phyloP scores from a whole-genome alignment of 139 green algal genomes.

The Closterium sp. region DNA sequence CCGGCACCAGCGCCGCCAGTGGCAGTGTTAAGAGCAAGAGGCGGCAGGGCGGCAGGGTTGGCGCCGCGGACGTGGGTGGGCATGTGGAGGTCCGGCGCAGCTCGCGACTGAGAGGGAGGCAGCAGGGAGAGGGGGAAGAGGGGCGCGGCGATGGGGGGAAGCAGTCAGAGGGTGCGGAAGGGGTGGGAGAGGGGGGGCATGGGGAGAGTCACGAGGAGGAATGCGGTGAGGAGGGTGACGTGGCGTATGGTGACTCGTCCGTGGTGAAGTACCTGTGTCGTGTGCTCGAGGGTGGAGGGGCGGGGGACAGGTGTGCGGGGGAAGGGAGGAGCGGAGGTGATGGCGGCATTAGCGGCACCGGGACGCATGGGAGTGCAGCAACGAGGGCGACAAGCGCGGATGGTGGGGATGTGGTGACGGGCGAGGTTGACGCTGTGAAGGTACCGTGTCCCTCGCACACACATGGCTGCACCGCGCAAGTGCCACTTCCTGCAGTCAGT shows the following conservation, averaged over 20 bases:
- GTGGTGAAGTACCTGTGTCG: slow-evolving; percentile 12
- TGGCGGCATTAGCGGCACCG: neutral
- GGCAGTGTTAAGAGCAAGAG: neutral
- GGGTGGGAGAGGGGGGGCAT: neutral
- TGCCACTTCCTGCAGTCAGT: no score
- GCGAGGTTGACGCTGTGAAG: neutral
- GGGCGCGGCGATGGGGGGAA: neutral
- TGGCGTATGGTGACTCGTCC: slow-evolving; percentile 20
- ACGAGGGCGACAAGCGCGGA: neutral
- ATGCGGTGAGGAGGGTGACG: slow-evolving; percentile 3
- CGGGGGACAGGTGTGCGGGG: neutral
- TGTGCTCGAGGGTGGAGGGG: neutral
- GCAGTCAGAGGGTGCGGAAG: neutral
- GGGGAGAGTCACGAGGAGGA: slow-evolving; percentile 10
- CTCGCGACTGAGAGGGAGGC: neutral
- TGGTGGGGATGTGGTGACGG: neutral
- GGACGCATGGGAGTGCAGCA: neutral
- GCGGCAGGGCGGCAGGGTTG: neutral
- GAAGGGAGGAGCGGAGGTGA: neutral
- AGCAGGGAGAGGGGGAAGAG: neutral
- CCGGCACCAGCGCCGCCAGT: neutral
- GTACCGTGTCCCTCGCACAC: neutral
- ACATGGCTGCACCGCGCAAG: neutral
- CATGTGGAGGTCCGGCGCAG: neutral
- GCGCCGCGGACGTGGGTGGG: neutral